These are phyloP conservation scores for Verticillium nonalfalfae DNA, from an alignment of 2,329 filamentous ascomycete genomes.

Conservation along the genomic window DNA sequence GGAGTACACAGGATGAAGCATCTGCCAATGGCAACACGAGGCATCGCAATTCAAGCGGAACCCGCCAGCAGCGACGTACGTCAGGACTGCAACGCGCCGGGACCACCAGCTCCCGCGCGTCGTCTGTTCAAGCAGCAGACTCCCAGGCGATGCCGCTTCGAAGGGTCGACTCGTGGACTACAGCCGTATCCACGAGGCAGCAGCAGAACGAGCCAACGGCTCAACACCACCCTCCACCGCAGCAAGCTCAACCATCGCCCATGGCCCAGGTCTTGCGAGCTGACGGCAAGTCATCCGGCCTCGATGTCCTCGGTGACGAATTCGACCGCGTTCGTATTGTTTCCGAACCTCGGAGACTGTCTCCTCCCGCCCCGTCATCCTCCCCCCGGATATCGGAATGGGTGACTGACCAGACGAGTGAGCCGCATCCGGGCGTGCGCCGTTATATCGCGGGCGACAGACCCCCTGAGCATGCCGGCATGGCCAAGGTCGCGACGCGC, in stretches of 20 bases:
- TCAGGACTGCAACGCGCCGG: not conserved
- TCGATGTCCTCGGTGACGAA: slow-evolving; percentile 3
- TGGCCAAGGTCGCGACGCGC: not conserved
- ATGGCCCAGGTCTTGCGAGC: not conserved
- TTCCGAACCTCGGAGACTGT: not conserved
- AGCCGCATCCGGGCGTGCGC: not conserved
- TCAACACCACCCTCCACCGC: not conserved
- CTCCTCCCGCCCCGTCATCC: not conserved
- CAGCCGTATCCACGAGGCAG: not conserved
- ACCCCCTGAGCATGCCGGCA: slow-evolving; percentile 3
- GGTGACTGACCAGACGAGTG: slow-evolving; percentile 1
- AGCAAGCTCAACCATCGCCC: not conserved
- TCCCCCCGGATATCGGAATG: slow-evolving; percentile 1
- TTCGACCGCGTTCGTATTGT: not conserved
- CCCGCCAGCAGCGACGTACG: not conserved
- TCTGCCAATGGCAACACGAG: not conserved
- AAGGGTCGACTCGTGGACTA: not conserved
- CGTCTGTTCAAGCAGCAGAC: not conserved
- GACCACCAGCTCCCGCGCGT: not conserved
- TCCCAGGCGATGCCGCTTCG: not conserved
- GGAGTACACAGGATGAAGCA: not conserved
- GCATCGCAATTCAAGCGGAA: not conserved
- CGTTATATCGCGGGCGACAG: not conserved
- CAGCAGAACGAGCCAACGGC: not conserved
- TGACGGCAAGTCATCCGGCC: not conserved